Evolutionary conservation across 1,284 basidiomycete genomes (phyloP).

Genomic region (Bondarzewia mesenterica): DNA sequence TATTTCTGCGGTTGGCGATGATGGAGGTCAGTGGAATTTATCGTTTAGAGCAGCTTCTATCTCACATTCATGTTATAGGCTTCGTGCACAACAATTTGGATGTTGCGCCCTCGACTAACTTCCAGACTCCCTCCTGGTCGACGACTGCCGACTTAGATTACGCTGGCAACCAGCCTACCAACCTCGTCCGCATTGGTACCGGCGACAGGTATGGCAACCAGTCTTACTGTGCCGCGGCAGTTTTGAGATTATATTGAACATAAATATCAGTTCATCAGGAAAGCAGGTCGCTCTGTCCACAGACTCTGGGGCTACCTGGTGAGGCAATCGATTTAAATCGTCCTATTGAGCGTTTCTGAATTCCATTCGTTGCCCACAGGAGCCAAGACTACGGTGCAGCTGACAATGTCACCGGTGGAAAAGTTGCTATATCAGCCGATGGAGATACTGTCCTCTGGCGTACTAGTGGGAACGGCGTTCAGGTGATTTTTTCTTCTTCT

Average conservation of each 20-base stretch:
- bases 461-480: constrained; percentile 37
- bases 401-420: constrained; percentile 41
- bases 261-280: constrained; percentile 18
- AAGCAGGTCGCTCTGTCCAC: constrained; percentile 50
- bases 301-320: constrained; percentile 48
- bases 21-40: constrained; percentile 40
- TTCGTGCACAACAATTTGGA: constrained; percentile 41
- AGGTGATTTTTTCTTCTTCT: constrained; percentile 19
- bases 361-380: constrained; percentile 16
- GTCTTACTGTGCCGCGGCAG: neutral
- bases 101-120: constrained; percentile 32
- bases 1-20: constrained; percentile 51
- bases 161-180: constrained; percentile 45
- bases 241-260: neutral
- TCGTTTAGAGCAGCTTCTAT: too few species aligned
- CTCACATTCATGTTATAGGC: constrained; percentile 11
- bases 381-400: constrained; percentile 44
- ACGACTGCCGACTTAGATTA: constrained; percentile 48
- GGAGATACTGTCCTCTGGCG: constrained; percentile 53
- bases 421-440: constrained; percentile 51
- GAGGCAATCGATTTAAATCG: constrained; percentile 1
- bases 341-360: too few species aligned
- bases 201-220: constrained; percentile 27
- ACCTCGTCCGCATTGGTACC: constrained; percentile 46
- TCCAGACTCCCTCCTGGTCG: constrained; percentile 42